Percentiles rank a stretch among this genome's conserved stretches.
These are phyloP conservation scores for Ustilago lituana DNA, from an alignment of 1,284 basidiomycete species.

Conservation along the genomic window DNA sequence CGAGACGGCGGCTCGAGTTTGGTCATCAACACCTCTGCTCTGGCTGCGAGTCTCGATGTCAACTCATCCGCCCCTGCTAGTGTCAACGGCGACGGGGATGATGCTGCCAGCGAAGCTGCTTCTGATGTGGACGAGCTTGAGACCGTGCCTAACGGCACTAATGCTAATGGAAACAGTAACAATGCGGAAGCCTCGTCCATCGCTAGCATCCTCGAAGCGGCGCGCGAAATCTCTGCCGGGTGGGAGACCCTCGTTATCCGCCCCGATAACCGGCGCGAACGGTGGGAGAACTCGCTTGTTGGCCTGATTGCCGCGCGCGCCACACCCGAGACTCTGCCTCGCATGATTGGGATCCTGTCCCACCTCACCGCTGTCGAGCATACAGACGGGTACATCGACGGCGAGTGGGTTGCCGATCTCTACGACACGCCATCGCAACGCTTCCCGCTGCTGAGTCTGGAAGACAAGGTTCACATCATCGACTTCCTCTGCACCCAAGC, in stretches of 20 bases:
- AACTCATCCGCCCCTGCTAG: conserved; percentile 46
- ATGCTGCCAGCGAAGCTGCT: conserved; percentile 34
- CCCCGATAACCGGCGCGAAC: conserved; percentile 53
- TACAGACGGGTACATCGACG: conserved; percentile 52
- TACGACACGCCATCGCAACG: conserved; percentile 68
- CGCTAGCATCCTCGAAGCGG: conserved; percentile 44
- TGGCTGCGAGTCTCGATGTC: conserved; percentile 18
- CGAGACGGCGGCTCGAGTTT: conserved; percentile 74
- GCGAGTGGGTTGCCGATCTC: conserved; percentile 48
- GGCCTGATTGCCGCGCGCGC: conserved; percentile 59
- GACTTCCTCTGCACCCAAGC: conserved; percentile 88
- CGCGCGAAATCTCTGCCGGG: conserved; percentile 40
- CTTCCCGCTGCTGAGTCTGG: conserved; percentile 78
- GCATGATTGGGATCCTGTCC: conserved; percentile 61
- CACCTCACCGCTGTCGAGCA: conserved; percentile 62
- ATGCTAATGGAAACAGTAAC: conserved; percentile 16
- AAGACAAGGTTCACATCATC: conserved; percentile 84
- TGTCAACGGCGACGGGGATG: conserved; percentile 65
- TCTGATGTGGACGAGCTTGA: conserved; percentile 46
- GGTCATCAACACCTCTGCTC: conserved; percentile 10
- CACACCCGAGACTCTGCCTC: conserved; percentile 53
- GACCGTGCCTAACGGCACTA: conserved; percentile 11
- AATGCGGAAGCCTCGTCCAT: conserved; percentile 40
- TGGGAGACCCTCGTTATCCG: conserved; percentile 58
- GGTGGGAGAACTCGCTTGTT: conserved; percentile 59